Base-by-base conservation (phyloP, 2,329 filamentous ascomycete species). In the Alternaria sp. region DNA sequence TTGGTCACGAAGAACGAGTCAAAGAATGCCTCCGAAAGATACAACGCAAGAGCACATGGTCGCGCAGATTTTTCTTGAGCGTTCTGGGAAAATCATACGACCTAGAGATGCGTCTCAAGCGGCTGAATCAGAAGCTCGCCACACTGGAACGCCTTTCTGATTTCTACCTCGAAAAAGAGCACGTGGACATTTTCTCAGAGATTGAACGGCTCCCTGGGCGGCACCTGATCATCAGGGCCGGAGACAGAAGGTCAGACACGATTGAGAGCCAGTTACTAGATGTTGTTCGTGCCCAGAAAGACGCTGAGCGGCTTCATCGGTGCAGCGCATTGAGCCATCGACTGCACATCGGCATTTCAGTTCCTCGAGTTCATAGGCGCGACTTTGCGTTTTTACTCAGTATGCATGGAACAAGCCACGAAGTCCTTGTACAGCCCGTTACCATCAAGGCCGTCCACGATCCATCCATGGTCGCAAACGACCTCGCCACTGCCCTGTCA, bases 381-480 rank as follows among this genome's bases (percentile, higher is more conserved):
- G 72, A 75, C 52, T 75, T 74, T 50, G 71, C 70, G 3, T 73
- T 75, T 46, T 59, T 75, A 10, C 41, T 73, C 10, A 57, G 57
- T 9, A 40, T 67, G 10, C 16, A 59, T 3, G 69, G 66, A 3
- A 45, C 18, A 2, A 68, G 64, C 7, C 63, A 72, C 14, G 72
- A 74, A n/a, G 49, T 73, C 8, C 60, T 74, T 5, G 64, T 67
- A 5, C 68, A 65, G 20, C 72, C 59, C 34, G 55, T 65, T 43
- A 69, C 45, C 41, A 61, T 66, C 53, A 66, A 60, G 22, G 44
- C 62, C 14, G 52, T 60, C 32, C 66, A 64, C 48, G 61, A 70
- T 28, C 32, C 62, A 14, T 36, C 48, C 12, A 61, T 60, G 4
- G 44, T 73, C 12, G 62, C 63, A 32, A 53, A 54, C 4, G 59